Evolutionary conservation across 2,329 filamentous ascomycete genomes (phyloP).

Genomic region (Xylaria digitata): DNA sequence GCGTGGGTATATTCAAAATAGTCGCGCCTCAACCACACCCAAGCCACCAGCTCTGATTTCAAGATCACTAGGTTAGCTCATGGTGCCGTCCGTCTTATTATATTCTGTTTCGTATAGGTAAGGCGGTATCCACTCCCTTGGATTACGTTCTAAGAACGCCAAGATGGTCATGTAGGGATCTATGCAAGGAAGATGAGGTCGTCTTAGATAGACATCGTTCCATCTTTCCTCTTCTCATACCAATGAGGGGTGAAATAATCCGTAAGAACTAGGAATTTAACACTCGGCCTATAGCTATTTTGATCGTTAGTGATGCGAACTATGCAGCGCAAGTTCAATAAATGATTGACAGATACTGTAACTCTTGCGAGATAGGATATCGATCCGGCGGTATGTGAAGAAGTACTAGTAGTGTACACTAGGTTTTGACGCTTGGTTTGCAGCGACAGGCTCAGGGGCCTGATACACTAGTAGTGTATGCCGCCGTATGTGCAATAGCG

Average conservation of each 20-base stretch:
- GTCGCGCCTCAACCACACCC: neutral
- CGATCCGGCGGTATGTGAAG: neutral
- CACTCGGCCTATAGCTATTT: too few species aligned
- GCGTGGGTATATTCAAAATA: neutral
- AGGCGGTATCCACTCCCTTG: conserved; percentile 3
- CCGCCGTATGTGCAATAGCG: too few species aligned
- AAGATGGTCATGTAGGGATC: neutral
- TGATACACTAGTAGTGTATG: neutral
- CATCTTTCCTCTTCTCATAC: too few species aligned
- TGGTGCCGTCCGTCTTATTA: conserved; percentile 15
- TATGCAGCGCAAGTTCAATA: too few species aligned
- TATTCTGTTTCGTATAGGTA: conserved; percentile 4
- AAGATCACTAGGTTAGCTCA: neutral
- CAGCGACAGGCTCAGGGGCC: neutral
- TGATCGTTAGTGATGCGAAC: too few species aligned
- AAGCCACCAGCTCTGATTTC: neutral
- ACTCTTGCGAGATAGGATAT: too few species aligned
- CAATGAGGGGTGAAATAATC: too few species aligned
- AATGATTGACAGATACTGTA: too few species aligned
- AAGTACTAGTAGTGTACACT: neutral
- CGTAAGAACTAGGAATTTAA: too few species aligned
- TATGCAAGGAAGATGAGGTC: neutral
- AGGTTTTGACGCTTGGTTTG: neutral
- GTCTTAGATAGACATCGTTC: too few species aligned
- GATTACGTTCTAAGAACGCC: too few species aligned